Evolutionary conservation across 2,329 filamentous ascomycete genomes (phyloP), one percentile per base, ranked within the genome.

Genomic region (Trichoderma lentiforme): DNA sequence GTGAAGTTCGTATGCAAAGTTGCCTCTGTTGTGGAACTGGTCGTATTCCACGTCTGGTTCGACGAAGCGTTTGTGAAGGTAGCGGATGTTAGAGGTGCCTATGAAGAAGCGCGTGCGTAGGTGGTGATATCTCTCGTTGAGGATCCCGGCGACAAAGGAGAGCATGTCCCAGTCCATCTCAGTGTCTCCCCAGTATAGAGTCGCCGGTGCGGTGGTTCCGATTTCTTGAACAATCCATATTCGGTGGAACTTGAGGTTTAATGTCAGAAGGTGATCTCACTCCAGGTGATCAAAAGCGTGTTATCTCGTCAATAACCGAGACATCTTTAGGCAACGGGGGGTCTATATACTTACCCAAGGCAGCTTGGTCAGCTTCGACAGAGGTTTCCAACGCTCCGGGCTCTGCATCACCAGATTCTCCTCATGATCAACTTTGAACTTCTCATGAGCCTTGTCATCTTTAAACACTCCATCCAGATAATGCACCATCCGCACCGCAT

Each of bases 221-320:
- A 82, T 81, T 26, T 82, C 80, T 43, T 82, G 80, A 26, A 80
- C 80, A 34, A 82, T 81, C 80, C 80, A 82, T 51, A 81, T 77
- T 12, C 80, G 78, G 32, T 78, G 76, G 43, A 82, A 82, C 81
- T 81, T 28, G 28, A 43, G 43, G 4, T 11, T 18, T 36, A 57
- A 32, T n/a, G 68, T 71, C 7, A 71, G 34, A 24, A 62, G 6
- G 2, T 34, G 15, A 34, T 56, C 15, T 71, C n/a, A 21, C 43
- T 36, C 21, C 11, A 53, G 11, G 21, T 53, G 47, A 24, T 53
- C 2, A 12, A 53, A 51, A 53, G 47, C 11, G 47, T 12, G 47
- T 51, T 6, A 24, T 51, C 4, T 24, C n/a, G 5, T 51, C 47
- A 24, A 21, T 12, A 12, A 4, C 24, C 47, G 47, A 24, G 47